Base-by-base conservation (phyloP, 2,329 filamentous ascomycete species). In the Colletotrichum eleusines region DNA sequence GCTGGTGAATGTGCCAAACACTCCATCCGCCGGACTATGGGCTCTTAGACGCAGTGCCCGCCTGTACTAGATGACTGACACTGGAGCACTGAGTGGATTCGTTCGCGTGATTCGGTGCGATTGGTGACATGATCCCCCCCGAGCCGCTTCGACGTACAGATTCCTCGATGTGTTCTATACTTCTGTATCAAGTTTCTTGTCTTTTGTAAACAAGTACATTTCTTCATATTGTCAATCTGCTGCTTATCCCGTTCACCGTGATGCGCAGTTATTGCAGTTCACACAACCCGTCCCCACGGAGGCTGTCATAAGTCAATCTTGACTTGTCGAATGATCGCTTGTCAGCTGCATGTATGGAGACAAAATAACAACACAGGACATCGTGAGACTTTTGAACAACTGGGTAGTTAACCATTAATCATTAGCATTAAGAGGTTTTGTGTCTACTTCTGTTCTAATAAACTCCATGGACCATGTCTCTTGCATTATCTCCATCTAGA, bases 121-220 rank as follows among this genome's bases (percentile, higher is more conserved):
- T 38, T 42, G 18, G n/a, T 16, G 14, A 12, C 20, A 38, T 16
- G n/a, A 14, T 5, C n/a, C 2, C 12, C 35, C 44, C 33, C 9
- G 35, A 46, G 28, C 20, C 38, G 23, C 28, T 69, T 71, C 44
- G 6, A 59, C 51, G 58, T 71, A 42, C 5, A 63, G 63, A 58
- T 59, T 71, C n/a, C n/a, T n/a, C n/a, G 38, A 58, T 63, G 58
- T 44, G n/a, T 54, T 68, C 55, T 62, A 67, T 53, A 63, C 42
- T 62, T 67, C n/a, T 71, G 57, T 71, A 71, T 46, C 68, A 68
- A 70, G 18, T n/a, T 58, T 65, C 14, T 31, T 54, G 26, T 20
- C 38, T 48, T 59, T 20, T 26, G 64, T 71, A 63, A 59, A 71
- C 68, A 71, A 53, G 7, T 38, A 38, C 5, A 68, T 48, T 6